Base-by-base conservation (phyloP, 768 basidiomycete species). In the Suillus weaverae region DNA sequence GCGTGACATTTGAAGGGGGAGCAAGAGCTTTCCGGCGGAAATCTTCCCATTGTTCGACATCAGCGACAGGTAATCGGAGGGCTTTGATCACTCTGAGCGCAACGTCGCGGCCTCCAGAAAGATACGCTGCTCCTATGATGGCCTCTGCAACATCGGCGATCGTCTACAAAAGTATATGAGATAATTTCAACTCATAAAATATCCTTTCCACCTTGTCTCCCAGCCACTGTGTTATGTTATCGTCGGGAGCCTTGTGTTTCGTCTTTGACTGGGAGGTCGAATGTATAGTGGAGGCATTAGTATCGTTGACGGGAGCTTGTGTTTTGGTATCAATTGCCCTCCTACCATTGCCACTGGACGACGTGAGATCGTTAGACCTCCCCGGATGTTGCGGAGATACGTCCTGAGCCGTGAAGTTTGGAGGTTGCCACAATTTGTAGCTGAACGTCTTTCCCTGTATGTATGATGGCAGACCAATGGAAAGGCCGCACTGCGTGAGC, bases 121-220 rank as follows among this genome's bases (percentile, higher is more conserved):
- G 79, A 72, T 88, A 94, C 5, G 90, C 91, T 20, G 92, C 93
- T 39, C 89, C 94, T 33, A 94, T 86, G 65, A 95, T 86, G 4
- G 94, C 91, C 76, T 95, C 94, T 10, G 86, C 85, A 50, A 94
- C 90, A 76, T 95, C 94, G 57, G 94, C 93, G 35, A 94, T 81
- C 26, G 87, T 86, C 93, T 94, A 38, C 32, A 61, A 22, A 70
- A 20, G 30, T 43, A 46, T 59, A 57, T 75, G 61, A 72, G 57
- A 10, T 66, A 32, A 60, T 50, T 59, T 54, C 38, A 57, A 7
- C 62, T 50, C 57, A 64, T 56, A 46, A 60, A 41, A 18, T 41
- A 33, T 50, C 43, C 38, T 50, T 43, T 33, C 43, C 67, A 90
- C 92, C 86, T 94, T 94, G 78, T 94, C 91, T 53, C 90, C 92